Evolutionary conservation across 768 basidiomycete genomes (phyloP).

Genomic region (Lentinus brumalis): DNA sequence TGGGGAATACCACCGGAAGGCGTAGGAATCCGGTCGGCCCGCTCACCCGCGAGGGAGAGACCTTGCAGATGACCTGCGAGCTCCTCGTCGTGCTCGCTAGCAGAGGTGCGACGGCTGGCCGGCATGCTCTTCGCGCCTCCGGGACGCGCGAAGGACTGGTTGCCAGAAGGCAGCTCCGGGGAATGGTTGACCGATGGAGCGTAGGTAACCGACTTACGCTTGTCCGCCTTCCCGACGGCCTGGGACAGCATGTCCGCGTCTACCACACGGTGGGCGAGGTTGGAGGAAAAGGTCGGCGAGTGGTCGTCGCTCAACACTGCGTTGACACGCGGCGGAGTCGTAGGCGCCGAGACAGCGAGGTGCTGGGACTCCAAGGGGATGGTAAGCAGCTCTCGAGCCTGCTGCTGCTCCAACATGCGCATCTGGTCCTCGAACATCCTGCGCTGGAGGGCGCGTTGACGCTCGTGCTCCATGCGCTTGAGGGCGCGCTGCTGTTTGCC

Average conservation of each 20-base stretch:
- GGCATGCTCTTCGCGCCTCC: constrained; percentile 92
- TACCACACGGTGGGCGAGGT: constrained; percentile 51
- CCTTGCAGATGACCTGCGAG: constrained; percentile 75
- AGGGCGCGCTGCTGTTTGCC: constrained; percentile 69
- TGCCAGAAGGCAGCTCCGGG: constrained; percentile 57
- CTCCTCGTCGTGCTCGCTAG: constrained; percentile 85
- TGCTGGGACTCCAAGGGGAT: constrained; percentile 75
- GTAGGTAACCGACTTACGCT: constrained; percentile 86
- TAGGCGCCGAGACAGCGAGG: constrained; percentile 86
- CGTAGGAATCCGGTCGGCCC: constrained; percentile 39
- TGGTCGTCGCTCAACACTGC: constrained; percentile 65
- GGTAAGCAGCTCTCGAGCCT: constrained; percentile 80
- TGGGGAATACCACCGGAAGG: constrained; percentile 32
- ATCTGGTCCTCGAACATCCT: constrained; percentile 96
- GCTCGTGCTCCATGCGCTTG: constrained; percentile 89
- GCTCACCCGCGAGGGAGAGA: constrained; percentile 67
- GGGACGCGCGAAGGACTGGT: constrained; percentile 60
- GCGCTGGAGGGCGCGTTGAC: constrained; percentile 83
- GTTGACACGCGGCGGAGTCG: constrained; percentile 82
- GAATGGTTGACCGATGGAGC: constrained; percentile 77
- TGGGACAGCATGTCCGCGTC: constrained; percentile 66
- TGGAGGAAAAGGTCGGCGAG: constrained; percentile 42
- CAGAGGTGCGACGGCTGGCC: constrained; percentile 85
- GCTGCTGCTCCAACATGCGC: constrained; percentile 89
- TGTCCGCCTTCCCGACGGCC: constrained; percentile 74